phyloP scores from a whole-genome alignment of 2,329 filamentous ascomycete genomes.

The Ilyonectria destructans region DNA sequence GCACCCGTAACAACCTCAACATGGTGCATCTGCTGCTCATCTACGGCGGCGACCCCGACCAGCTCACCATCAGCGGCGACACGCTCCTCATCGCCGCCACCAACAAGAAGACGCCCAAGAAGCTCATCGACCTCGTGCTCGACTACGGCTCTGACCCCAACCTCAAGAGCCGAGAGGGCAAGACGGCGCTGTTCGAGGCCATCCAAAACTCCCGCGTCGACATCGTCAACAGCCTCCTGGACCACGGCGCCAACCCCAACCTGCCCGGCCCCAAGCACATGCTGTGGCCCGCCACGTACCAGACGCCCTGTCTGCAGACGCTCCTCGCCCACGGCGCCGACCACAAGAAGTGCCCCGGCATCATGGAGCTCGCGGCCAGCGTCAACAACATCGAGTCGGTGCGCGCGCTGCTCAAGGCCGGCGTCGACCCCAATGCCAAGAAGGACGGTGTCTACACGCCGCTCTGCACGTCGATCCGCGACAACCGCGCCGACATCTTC shows the following conservation, averaged over 20 bases:
- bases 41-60: constrained; percentile 73
- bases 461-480: constrained; percentile 78
- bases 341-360: constrained; percentile 71
- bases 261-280: constrained; percentile 79
- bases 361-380: constrained; percentile 76
- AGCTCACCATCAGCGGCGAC: constrained; percentile 69
- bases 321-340: constrained; percentile 75
- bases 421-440: constrained; percentile 73
- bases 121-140: constrained; percentile 73
- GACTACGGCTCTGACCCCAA: constrained; percentile 74
- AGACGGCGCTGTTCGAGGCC: constrained; percentile 75
- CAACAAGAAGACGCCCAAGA: constrained; percentile 70
- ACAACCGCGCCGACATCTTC: constrained; percentile 75
- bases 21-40: constrained; percentile 74
- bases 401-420: constrained; percentile 69
- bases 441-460: constrained; percentile 80
- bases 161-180: constrained; percentile 73
- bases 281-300: constrained; percentile 76
- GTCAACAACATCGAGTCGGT: constrained; percentile 77
- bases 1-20: constrained; percentile 67
- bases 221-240: constrained; percentile 65
- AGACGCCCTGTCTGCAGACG: constrained; percentile 71
- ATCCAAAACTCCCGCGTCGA: constrained; percentile 72
- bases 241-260: constrained; percentile 78
- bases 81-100: constrained; percentile 75